Percentiles rank a stretch among this genome's conserved stretches.
phyloP scores from a whole-genome alignment of 179 eudicot species.

The Beta corolliflora region DNA sequence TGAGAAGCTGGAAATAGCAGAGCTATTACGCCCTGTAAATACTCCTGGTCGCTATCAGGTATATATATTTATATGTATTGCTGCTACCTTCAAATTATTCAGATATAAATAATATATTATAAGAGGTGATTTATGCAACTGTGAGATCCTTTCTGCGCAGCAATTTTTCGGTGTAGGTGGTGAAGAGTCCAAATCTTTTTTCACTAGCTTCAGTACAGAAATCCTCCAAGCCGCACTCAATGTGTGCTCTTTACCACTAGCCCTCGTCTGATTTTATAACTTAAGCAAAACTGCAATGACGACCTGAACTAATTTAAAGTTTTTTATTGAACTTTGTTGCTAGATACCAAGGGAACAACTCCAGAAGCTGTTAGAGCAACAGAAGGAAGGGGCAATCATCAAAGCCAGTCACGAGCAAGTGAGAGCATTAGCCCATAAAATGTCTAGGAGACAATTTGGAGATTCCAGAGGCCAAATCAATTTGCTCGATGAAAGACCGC shows the following conservation, averaged over 20 bases:
- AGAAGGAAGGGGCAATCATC: slow-evolving; percentile 30
- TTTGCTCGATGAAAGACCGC: slow-evolving; percentile 21
- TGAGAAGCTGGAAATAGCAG: slow-evolving; percentile 28
- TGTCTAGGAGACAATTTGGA: slow-evolving; percentile 18
- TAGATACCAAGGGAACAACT: slow-evolving; percentile 29
- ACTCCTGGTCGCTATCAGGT: slow-evolving; percentile 38
- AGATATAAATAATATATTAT: not conserved
- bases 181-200: slow-evolving; percentile 17
- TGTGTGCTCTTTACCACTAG: slow-evolving; percentile 18
- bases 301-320: not conserved
- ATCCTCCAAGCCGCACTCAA: slow-evolving; percentile 37
- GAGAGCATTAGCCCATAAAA: slow-evolving; percentile 23
- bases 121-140: not conserved
- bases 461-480: slow-evolving; percentile 20
- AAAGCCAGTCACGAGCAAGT: slow-evolving; percentile 35
- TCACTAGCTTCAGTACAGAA: slow-evolving; percentile 32
- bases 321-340: not conserved
- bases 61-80: not conserved
- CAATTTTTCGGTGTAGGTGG: slow-evolving; percentile 33
- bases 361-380: slow-evolving; percentile 25
- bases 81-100: not conserved
- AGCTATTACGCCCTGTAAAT: slow-evolving; percentile 32
- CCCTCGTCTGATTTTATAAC: not conserved
- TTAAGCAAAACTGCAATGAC: not conserved
- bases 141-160: slow-evolving; percentile 11